These are phyloP conservation scores for Ascocoryne sarcoides DNA, from an alignment of 2,329 filamentous ascomycete genomes.

Conservation along the genomic window DNA sequence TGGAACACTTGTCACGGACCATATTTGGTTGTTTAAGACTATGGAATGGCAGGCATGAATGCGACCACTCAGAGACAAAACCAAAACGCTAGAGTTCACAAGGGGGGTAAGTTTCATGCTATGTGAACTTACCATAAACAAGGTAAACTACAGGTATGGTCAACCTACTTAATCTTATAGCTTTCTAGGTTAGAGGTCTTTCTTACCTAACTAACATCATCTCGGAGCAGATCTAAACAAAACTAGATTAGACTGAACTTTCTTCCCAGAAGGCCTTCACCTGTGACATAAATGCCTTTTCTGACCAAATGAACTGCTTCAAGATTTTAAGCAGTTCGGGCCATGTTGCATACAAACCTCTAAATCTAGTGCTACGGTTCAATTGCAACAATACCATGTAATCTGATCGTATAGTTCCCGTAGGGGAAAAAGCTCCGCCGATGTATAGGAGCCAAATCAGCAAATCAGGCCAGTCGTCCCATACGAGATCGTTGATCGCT, in stretches of 20 bases:
- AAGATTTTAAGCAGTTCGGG: constrained; percentile 26
- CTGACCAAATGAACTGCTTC: constrained; percentile 34
- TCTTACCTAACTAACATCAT: no score
- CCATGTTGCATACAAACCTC: constrained; percentile 27
- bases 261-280: constrained; percentile 30
- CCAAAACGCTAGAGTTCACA: no score
- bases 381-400: constrained; percentile 24
- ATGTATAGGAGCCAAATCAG: constrained; percentile 32
- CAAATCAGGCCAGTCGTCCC: constrained; percentile 29
- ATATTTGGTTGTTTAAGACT: no score
- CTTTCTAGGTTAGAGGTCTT: no score
- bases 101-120: no score
- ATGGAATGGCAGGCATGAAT: no score
- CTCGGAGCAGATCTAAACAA: neutral
- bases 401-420: constrained; percentile 21
- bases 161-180: no score
- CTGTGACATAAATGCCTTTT: constrained; percentile 28
- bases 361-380: constrained; percentile 14
- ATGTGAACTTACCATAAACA: no score
- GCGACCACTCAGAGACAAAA: no score
- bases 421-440: constrained; percentile 32
- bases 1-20: no score
- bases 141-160: no score
- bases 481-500: constrained; percentile 23
- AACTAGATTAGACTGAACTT: constrained; percentile 4